Percentiles rank a stretch among this genome's conserved stretches.
phyloP scores from a whole-genome alignment of 331 rosid species.

The Malus hybrid region DNA sequence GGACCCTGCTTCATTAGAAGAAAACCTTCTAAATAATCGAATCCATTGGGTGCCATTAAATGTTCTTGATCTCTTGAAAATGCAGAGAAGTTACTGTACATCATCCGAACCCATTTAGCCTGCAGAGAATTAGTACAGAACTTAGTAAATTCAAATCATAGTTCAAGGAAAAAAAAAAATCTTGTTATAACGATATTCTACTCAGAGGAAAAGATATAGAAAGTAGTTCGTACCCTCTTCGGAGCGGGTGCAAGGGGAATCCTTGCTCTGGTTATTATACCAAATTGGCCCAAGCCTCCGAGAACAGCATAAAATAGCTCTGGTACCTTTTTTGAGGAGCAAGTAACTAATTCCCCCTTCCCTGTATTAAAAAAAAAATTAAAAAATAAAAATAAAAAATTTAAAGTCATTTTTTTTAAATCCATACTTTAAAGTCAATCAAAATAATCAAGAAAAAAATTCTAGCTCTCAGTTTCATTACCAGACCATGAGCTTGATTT shows the following conservation, averaged over 20 bases:
- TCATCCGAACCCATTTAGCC: constrained; percentile 38
- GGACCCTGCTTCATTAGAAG: constrained; percentile 35
- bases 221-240: constrained; percentile 10
- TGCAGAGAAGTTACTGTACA: constrained; percentile 24
- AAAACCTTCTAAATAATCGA: constrained; percentile 40
- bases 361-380: constrained; percentile 11
- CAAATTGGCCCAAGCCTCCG: constrained; percentile 43
- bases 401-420: not conserved
- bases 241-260: constrained; percentile 27
- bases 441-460: no score
- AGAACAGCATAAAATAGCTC: constrained; percentile 32
- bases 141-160: no score
- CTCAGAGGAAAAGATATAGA: not conserved
- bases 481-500: not conserved
- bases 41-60: constrained; percentile 21
- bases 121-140: not conserved
- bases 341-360: constrained; percentile 31
- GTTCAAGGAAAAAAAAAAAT: no score
- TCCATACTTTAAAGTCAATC: not conserved
- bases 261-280: constrained; percentile 37
- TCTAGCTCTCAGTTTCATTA: not conserved
- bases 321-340: constrained; percentile 14
- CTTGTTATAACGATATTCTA: not conserved
- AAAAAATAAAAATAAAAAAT: not conserved
- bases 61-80: constrained; percentile 37